phyloP scores from a whole-genome alignment of 208 protist species.

The Strigomonas culicis region DNA sequence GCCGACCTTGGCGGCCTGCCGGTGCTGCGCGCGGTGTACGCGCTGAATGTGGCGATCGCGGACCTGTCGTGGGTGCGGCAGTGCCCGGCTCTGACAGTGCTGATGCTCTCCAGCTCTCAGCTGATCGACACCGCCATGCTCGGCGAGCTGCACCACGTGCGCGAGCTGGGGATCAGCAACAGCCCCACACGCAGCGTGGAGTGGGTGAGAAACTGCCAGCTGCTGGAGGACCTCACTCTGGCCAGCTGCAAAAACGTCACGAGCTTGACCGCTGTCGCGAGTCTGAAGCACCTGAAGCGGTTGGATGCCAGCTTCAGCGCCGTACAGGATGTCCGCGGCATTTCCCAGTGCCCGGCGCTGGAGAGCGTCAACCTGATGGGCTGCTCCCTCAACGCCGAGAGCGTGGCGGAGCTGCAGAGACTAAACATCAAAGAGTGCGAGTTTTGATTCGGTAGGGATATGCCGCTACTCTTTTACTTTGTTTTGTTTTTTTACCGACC shows the following conservation, averaged over 20 bases:
- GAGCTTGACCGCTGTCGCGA: slow-evolving; percentile 15
- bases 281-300: background rate
- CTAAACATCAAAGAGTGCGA: background rate
- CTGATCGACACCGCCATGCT: background rate
- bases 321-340: slow-evolving; percentile 2
- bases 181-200: background rate
- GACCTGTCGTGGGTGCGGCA: background rate
- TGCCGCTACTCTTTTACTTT: slow-evolving; percentile 14
- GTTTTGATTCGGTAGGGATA: background rate
- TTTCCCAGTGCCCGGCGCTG: background rate
- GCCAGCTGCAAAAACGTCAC: slow-evolving; percentile 22
- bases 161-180: slow-evolving; percentile 2
- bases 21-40: background rate
- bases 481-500: background rate
- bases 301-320: background rate
- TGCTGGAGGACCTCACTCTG: slow-evolving; percentile 21
- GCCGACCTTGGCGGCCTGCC: background rate
- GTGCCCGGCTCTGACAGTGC: background rate
- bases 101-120: slow-evolving; percentile 4
- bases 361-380: slow-evolving; percentile 1
- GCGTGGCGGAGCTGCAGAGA: background rate
- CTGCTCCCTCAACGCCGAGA: background rate
- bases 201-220: slow-evolving; percentile 8
- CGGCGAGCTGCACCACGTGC: background rate
- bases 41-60: background rate